Conservation (phyloP, 202 grass and related monocot genomes). For the Eragrostis tef region DNA sequence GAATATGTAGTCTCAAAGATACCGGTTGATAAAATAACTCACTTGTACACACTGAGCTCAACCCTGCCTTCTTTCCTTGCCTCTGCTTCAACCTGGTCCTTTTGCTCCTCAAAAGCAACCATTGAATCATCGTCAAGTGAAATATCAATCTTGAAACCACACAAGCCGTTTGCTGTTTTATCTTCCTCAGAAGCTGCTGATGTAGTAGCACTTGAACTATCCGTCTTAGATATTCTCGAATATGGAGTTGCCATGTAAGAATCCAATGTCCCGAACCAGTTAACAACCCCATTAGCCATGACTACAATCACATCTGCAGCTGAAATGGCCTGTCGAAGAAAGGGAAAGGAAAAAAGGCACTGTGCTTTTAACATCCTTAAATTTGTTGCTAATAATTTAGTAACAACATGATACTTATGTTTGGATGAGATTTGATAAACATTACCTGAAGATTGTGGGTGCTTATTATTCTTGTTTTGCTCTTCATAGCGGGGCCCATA, state of each 20-base stretch:
- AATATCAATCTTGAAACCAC: slow-evolving; percentile 50
- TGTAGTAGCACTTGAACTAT: slow-evolving; percentile 54
- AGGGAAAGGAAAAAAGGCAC: slow-evolving; percentile 14
- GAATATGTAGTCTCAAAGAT: slow-evolving; percentile 26
- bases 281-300: slow-evolving; percentile 71
- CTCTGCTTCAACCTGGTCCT: slow-evolving; percentile 61
- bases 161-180: slow-evolving; percentile 34
- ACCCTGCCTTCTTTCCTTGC: slow-evolving; percentile 85
- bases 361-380: slow-evolving; percentile 1
- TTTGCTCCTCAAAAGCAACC: slow-evolving; percentile 49
- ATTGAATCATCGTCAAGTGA: slow-evolving; percentile 50
- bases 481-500: slow-evolving; percentile 61
- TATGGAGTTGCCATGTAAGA: slow-evolving; percentile 70
- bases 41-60: slow-evolving; percentile 87
- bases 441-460: slow-evolving; percentile 89
- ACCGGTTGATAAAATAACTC: slow-evolving; percentile 47
- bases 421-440: slow-evolving; percentile 1
- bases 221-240: slow-evolving; percentile 58
- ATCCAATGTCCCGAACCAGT: slow-evolving; percentile 72
- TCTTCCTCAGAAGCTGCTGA: slow-evolving; percentile 52
- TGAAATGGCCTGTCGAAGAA: slow-evolving; percentile 69
- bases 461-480: slow-evolving; percentile 84
- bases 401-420: slow-evolving; percentile 8
- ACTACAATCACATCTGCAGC: slow-evolving; percentile 87
- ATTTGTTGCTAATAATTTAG: slow-evolving; percentile 20